Percentiles rank a stretch among this genome's conserved stretches.
These are phyloP conservation scores for Hemileccinum impolitum DNA, from an alignment of 768 basidiomycete species.

Conservation along the genomic window DNA sequence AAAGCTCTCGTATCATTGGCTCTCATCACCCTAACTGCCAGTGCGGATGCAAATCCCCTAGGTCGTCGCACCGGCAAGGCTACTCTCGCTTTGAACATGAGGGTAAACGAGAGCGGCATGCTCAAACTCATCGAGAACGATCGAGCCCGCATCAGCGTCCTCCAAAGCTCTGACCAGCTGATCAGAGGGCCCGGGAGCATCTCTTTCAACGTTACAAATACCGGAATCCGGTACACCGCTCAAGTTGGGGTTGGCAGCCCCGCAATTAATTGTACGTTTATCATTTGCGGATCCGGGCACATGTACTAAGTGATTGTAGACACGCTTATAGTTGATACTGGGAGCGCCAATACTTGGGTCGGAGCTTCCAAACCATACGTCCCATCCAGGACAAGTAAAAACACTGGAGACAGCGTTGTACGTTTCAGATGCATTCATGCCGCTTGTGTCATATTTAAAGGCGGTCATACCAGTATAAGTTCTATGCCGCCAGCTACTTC, in stretches of 20 bases:
- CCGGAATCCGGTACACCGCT: slow-evolving; percentile 26
- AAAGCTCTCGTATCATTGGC: slow-evolving; percentile 7
- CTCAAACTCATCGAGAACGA: slow-evolving; percentile 7
- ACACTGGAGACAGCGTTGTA: slow-evolving; percentile 17
- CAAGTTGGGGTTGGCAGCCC: slow-evolving; percentile 24
- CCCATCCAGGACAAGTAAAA: neutral
- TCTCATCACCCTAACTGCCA: slow-evolving; percentile 6
- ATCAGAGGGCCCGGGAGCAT: slow-evolving; percentile 7
- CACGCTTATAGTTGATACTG: slow-evolving; percentile 25
- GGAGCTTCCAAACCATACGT: slow-evolving; percentile 16
- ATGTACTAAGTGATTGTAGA: slow-evolving; percentile 10
- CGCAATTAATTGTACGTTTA: slow-evolving; percentile 21
- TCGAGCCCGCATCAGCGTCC: neutral
- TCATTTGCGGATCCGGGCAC: neutral
- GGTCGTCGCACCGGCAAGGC: neutral
- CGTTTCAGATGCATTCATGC: neutral
- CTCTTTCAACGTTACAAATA: slow-evolving; percentile 18
- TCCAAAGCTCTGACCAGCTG: neutral
- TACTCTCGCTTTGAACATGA: slow-evolving; percentile 10
- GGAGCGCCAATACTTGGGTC: slow-evolving; percentile 28
- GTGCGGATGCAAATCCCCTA: slow-evolving; percentile 10
- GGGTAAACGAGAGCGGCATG: slow-evolving; percentile 6
- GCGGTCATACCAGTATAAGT: neutral
- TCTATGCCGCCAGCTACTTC: neutral
- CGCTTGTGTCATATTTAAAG: neutral